A percentile compares a stretch with the other conserved stretches of the same genome.
Evolutionary conservation across 2,329 filamentous ascomycete species (phyloP).

Genomic region (Xenoacremonium recifei): DNA sequence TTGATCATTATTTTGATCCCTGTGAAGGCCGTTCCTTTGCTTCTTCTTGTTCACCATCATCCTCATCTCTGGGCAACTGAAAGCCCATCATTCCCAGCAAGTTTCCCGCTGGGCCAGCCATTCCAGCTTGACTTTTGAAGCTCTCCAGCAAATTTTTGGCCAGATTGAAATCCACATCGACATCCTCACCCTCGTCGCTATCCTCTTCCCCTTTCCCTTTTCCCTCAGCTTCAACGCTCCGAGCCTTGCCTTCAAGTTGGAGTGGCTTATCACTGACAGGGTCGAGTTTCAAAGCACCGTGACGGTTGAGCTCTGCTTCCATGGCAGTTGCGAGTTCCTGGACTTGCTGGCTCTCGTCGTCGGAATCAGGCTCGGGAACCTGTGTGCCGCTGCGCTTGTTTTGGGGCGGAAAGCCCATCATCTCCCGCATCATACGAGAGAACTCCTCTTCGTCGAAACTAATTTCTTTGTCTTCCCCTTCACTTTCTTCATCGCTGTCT

Average conservation of each 20-base stretch:
- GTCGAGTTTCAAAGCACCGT: constrained; percentile 63
- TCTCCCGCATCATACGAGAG: constrained; percentile 82
- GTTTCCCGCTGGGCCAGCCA: constrained; percentile 83
- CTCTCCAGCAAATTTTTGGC: constrained; percentile 89
- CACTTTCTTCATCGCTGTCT: constrained; percentile 54
- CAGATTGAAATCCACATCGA: constrained; percentile 82
- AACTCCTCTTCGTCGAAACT: constrained; percentile 86
- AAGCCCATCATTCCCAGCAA: constrained; percentile 85
- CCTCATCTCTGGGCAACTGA: constrained; percentile 76
- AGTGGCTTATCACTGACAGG: constrained; percentile 30
- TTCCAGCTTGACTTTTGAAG: constrained; percentile 85
- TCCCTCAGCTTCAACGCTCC: constrained; percentile 8
- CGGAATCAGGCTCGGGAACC: constrained; percentile 33
- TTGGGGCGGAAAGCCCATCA: constrained; percentile 67
- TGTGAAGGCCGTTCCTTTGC: constrained; percentile 9
- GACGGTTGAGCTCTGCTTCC: constrained; percentile 68
- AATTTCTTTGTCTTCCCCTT: constrained; percentile 71
- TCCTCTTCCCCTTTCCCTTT: constrained; percentile 37
- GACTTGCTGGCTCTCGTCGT: constrained; percentile 62
- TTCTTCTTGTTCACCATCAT: constrained; percentile 41
- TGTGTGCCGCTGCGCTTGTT: constrained; percentile 21
- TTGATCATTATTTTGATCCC: not conserved
- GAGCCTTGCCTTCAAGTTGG: constrained; percentile 27
- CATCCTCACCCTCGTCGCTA: constrained; percentile 55
- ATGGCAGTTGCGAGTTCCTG: constrained; percentile 65